Evolutionary conservation across 345 rosid genomes (phyloP), one percentile per base, ranked within the genome.

Genomic region (Rhizophora mangle): DNA sequence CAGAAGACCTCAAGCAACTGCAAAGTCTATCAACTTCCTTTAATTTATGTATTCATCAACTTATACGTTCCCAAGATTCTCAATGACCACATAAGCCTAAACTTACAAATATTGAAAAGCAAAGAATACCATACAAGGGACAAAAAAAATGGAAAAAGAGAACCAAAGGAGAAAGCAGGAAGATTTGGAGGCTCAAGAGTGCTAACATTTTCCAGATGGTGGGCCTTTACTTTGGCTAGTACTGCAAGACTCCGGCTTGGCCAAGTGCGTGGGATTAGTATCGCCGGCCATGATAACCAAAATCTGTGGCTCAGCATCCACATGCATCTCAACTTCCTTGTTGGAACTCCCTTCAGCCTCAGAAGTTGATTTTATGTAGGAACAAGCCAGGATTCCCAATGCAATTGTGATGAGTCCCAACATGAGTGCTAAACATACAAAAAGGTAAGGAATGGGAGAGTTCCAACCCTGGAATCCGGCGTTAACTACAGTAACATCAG

Each of bases 361-460:
- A n/a, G n/a, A n/a, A 8, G 15, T 62, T 21, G 31, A 59, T 39
- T 61, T 72, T 68, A 31, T 11, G 49, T 49, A 68, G 61, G 80
- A 72, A 57, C 80, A 79, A n/a, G 77, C 74, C 1, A 79, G 77
- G 32, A 79, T 69, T 21, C 72, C 56, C 63, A 79, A 36, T 27
- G 82, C 65, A 4, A 68, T 69, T 2, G 72, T 36, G 29, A 79
- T 68, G 15, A 79, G 46, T 1, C 66, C 68, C 53, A 79, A 32
- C 65, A 75, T 34, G 26, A 73, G 56, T 0, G 77, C 72, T 20
- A 79, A 60, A 16, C 79, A 73, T 5, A 34, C 68, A 1, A 70
- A 75, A 20, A 79, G 68, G 74, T 75, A 79, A 16, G 77, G 77
- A 24, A 62, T 49, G 0, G 82, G 80, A 16, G 82, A 68, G 29